Conservation (phyloP, 2,329 filamentous ascomycete genomes). For the Hymenoscyphus salicellus region DNA sequence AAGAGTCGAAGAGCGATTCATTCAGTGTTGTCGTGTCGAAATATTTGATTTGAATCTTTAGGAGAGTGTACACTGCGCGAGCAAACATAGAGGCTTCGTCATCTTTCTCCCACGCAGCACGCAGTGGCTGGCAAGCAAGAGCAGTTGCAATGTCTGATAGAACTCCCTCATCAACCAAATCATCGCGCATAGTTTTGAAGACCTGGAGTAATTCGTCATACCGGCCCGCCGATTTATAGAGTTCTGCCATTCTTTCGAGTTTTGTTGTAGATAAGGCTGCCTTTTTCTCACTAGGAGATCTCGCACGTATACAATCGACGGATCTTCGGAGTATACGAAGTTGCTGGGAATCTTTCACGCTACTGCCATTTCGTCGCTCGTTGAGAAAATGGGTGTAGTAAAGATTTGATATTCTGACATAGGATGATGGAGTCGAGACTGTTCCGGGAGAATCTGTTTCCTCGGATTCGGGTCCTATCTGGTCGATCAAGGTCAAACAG, state of each 20-base stretch:
- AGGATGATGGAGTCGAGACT: slow-evolving; percentile 44
- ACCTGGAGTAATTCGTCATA: slow-evolving; percentile 56
- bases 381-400: slow-evolving; percentile 64
- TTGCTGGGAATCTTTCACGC: slow-evolving; percentile 43
- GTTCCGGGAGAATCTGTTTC: slow-evolving; percentile 20
- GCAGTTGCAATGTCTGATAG: slow-evolving; percentile 51
- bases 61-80: slow-evolving; percentile 56
- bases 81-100: slow-evolving; percentile 53
- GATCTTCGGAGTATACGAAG: slow-evolving; percentile 61
- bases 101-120: slow-evolving; percentile 51
- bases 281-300: slow-evolving; percentile 53
- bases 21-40: slow-evolving; percentile 55
- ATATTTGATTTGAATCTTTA: slow-evolving; percentile 57
- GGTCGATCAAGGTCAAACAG: slow-evolving; percentile 52
- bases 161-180: slow-evolving; percentile 57
- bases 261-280: slow-evolving; percentile 61
- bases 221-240: slow-evolving; percentile 53
- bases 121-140: slow-evolving; percentile 50
- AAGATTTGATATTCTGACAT: slow-evolving; percentile 67
- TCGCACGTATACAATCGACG: slow-evolving; percentile 58
- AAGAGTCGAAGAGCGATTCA: slow-evolving; percentile 18
- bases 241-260: slow-evolving; percentile 63
- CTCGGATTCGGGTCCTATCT: slow-evolving; percentile 40
- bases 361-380: slow-evolving; percentile 45
- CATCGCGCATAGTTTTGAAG: slow-evolving; percentile 58